A percentile compares a stretch with the other conserved stretches of the same genome.
phyloP scores from a whole-genome alignment of 2,329 filamentous ascomycete species.

The Colletotrichum magnum region DNA sequence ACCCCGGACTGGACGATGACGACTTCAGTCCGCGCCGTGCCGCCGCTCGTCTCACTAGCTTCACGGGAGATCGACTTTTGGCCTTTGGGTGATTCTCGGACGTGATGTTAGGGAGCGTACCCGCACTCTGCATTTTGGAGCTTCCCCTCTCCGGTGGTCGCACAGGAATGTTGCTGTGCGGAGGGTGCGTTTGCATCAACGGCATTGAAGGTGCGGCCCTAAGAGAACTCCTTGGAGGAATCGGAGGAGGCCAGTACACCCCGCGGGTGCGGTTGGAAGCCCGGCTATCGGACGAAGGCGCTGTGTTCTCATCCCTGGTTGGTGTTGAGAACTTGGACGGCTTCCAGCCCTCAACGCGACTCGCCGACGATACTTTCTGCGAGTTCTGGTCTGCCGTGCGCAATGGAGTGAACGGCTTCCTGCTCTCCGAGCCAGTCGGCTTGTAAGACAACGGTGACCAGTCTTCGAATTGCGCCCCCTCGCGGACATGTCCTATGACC shows the following conservation, averaged over 20 bases:
- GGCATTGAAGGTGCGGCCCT: constrained; percentile 32
- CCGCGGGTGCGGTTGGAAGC: background rate
- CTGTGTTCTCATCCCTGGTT: constrained; percentile 29
- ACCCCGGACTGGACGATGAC: constrained; percentile 28
- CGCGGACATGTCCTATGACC: constrained; percentile 59
- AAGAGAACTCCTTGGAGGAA: constrained; percentile 34
- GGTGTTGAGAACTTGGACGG: background rate
- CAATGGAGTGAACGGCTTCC: constrained; percentile 19
- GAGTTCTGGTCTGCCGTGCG: constrained; percentile 19
- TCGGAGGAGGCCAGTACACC: constrained; percentile 21
- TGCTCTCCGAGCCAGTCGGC: background rate
- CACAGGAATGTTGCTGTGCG: constrained; percentile 22
- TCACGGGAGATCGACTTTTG: constrained; percentile 31
- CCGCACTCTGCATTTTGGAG: constrained; percentile 15
- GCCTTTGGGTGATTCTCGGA: background rate
- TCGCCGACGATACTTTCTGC: constrained; percentile 28
- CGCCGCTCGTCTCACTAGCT: constrained; percentile 20
- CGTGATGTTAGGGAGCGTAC: constrained; percentile 2
- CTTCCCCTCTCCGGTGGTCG: background rate
- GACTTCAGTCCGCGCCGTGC: constrained; percentile 8
- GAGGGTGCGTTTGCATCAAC: constrained; percentile 6
- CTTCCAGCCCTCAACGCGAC: constrained; percentile 12
- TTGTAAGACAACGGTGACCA: constrained; percentile 42
- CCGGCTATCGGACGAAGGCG: constrained; percentile 19
- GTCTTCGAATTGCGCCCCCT: constrained; percentile 64